phyloP scores from a whole-genome alignment of 2,329 filamentous ascomycete species.

The Parascedosporium putredinis region DNA sequence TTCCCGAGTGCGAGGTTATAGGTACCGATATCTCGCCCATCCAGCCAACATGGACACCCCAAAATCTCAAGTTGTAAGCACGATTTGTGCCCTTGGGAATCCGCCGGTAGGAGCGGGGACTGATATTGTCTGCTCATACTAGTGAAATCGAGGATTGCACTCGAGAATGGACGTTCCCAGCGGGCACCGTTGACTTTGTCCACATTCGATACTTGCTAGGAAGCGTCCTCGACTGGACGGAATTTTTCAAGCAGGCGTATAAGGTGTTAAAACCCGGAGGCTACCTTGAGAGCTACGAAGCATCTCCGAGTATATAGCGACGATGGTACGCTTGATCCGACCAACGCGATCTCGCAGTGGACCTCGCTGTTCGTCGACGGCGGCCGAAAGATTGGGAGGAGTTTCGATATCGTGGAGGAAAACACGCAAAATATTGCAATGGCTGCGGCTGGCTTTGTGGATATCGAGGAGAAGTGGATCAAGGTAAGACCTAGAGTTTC shows the following conservation, averaged over 20 bases:
- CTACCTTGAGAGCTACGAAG: conserved; percentile 20
- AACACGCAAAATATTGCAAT: conserved; percentile 13
- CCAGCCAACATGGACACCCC: neutral
- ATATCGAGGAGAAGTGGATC: conserved; percentile 14
- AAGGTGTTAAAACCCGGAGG: conserved; percentile 33
- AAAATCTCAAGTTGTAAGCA: neutral
- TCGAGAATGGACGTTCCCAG: conserved; percentile 36
- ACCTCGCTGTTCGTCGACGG: conserved; percentile 18
- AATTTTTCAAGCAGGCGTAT: conserved; percentile 38
- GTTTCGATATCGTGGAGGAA: conserved; percentile 18
- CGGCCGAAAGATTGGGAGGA: conserved; percentile 19
- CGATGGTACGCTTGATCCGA: conserved; percentile 18
- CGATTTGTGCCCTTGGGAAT: neutral
- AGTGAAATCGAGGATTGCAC: conserved; percentile 47
- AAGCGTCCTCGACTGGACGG: conserved; percentile 43
- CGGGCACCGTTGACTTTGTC: conserved; percentile 47
- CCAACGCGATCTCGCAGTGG: conserved; percentile 18
- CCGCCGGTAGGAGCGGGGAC: neutral
- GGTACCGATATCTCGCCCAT: neutral
- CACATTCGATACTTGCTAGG: conserved; percentile 49
- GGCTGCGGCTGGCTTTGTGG: conserved; percentile 17
- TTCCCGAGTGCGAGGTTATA: neutral
- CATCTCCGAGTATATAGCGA: conserved; percentile 28
- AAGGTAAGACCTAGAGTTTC: too few relatives aligned
- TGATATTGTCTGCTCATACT: neutral